Percentiles rank a stretch among this genome's conserved stretches.
These are phyloP conservation scores for Diaporthe caulivora DNA, from an alignment of 2,329 filamentous ascomycete genomes.

Conservation along the genomic window DNA sequence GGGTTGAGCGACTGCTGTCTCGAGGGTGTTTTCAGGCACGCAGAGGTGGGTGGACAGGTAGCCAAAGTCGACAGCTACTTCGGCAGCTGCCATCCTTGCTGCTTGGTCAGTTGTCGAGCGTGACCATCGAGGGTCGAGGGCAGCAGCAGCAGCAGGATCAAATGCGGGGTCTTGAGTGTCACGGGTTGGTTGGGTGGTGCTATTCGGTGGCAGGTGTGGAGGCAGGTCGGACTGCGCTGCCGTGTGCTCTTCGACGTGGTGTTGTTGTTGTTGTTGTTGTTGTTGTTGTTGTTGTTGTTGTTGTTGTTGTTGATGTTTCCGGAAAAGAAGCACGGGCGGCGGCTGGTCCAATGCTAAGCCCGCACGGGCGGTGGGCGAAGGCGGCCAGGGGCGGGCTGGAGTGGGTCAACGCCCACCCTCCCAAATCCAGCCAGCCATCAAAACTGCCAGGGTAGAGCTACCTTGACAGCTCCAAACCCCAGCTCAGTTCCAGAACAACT, in stretches of 20 bases:
- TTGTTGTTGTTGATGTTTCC: constrained; percentile 32
- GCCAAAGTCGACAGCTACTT: constrained; percentile 71
- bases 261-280: constrained; percentile 4
- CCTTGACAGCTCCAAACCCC: background rate
- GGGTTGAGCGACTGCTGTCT: constrained; percentile 72
- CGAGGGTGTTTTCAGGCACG: constrained; percentile 74
- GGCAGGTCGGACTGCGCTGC: constrained; percentile 1
- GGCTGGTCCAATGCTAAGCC: constrained; percentile 14
- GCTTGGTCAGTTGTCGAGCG: constrained; percentile 31
- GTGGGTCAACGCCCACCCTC: background rate
- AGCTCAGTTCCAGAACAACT: background rate
- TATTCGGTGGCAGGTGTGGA: background rate
- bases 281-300: constrained; percentile 23
- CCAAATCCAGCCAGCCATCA: background rate
- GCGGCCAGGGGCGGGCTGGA: background rate
- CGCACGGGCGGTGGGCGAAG: background rate
- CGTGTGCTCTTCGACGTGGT: background rate
- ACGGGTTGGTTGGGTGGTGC: background rate
- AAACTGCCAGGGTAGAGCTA: background rate
- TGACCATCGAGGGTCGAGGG: constrained; percentile 35
- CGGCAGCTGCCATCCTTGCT: constrained; percentile 68
- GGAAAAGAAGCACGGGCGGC: constrained; percentile 33
- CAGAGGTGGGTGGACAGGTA: constrained; percentile 80
- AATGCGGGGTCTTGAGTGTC: background rate
- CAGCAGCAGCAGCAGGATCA: background rate